These are phyloP conservation scores for Lasiodiplodia gonubiensis DNA, from an alignment of 2,329 filamentous ascomycete genomes.

Conservation along the genomic window DNA sequence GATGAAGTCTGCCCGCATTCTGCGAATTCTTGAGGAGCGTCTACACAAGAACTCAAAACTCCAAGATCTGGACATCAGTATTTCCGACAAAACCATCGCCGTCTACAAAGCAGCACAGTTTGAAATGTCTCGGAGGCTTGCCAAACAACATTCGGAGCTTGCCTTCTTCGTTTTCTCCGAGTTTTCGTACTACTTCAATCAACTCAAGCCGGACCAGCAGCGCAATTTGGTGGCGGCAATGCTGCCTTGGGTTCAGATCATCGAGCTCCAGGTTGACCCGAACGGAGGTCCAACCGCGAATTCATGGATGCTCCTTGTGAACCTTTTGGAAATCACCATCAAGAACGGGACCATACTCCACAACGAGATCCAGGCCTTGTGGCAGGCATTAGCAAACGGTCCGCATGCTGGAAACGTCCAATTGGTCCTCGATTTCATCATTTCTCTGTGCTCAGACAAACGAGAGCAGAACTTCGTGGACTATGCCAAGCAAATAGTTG, in stretches of 20 bases:
- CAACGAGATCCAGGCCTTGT: slow-evolving; percentile 95
- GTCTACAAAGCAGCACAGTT: slow-evolving; percentile 98
- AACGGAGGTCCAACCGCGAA: slow-evolving; percentile 88
- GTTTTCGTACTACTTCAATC: slow-evolving; percentile 91
- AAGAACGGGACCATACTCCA: slow-evolving; percentile 86
- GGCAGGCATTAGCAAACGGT: slow-evolving; percentile 93
- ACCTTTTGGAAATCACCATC: slow-evolving; percentile 95
- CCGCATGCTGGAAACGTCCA: slow-evolving; percentile 94
- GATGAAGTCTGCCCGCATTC: slow-evolving; percentile 81
- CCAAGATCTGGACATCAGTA: slow-evolving; percentile 96
- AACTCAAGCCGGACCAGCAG: slow-evolving; percentile 79
- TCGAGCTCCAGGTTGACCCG: slow-evolving; percentile 89
- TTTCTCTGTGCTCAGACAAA: slow-evolving; percentile 87
- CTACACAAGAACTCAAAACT: slow-evolving; percentile 87
- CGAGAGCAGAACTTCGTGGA: slow-evolving; percentile 98
- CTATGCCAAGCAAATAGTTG: slow-evolving; percentile 96
- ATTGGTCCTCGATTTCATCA: slow-evolving; percentile 94
- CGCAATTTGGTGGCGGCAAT: slow-evolving; percentile 94
- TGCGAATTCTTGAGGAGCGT: slow-evolving; percentile 81
- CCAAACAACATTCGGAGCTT: slow-evolving; percentile 84
- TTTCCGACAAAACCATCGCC: slow-evolving; percentile 96
- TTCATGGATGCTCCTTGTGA: slow-evolving; percentile 93
- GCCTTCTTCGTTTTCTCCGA: slow-evolving; percentile 96
- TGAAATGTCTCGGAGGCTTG: slow-evolving; percentile 88
- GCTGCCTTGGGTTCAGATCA: slow-evolving; percentile 92